Percentiles rank a stretch among this genome's conserved stretches.
Evolutionary conservation across 306 rosid genomes (phyloP).

Genomic region (Cicer pinnatifidum): DNA sequence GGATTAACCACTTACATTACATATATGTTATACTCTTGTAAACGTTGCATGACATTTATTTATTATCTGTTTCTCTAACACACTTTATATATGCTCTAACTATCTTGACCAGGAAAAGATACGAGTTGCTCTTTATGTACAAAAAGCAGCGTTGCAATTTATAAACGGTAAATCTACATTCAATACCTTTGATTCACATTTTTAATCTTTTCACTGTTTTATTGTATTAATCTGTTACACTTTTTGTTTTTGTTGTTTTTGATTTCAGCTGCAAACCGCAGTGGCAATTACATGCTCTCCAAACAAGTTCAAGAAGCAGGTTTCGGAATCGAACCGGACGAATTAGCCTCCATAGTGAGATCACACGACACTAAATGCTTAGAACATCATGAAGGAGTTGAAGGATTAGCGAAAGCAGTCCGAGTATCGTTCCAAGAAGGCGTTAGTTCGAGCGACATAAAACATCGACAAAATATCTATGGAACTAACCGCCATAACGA

Average conservation of each 20-base stretch:
- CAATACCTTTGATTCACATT: not conserved
- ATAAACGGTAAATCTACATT: conserved; percentile 57
- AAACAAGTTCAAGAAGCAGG: conserved; percentile 67
- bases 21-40: not conserved
- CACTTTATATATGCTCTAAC: conserved; percentile 39
- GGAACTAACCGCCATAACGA: conserved; percentile 63
- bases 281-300: conserved; percentile 48
- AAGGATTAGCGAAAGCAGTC: conserved; percentile 63
- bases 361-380: conserved; percentile 63
- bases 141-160: conserved; percentile 82
- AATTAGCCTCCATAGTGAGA: conserved; percentile 64
- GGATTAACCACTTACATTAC: no score
- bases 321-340: conserved; percentile 66
- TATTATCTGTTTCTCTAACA: conserved; percentile 10
- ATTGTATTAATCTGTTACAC: not conserved
- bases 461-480: conserved; percentile 58
- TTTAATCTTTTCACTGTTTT: not conserved
- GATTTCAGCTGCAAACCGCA: conserved; percentile 62
- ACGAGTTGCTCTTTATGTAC: conserved; percentile 72
- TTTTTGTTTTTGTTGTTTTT: conserved; percentile 4
- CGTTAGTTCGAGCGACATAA: conserved; percentile 50
- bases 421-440: conserved; percentile 61
- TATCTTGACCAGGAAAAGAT: conserved; percentile 70
- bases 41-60: conserved; percentile 42
- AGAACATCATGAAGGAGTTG: conserved; percentile 57